Evolutionary conservation across 1,284 basidiomycete species (phyloP), one percentile per base, ranked within the genome.

Genomic region (Spongispora temasekensis): DNA sequence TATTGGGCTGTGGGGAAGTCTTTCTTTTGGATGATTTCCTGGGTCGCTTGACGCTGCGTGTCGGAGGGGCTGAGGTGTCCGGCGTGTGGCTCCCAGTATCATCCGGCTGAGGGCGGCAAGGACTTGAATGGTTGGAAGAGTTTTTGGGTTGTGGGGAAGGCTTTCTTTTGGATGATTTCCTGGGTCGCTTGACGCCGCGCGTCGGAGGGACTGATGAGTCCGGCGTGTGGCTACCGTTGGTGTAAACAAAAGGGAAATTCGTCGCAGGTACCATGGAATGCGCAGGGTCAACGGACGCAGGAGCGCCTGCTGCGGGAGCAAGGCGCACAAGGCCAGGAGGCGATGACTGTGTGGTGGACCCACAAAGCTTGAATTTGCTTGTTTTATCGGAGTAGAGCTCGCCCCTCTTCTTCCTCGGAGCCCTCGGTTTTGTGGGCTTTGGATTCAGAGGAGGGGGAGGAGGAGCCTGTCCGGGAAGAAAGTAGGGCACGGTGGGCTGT

Each of bases 381-480:
- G 71, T 75, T 35, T 66, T 67, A 35, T 53, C 53, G 21, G 65
- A 72, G 51, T 62, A 75, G n/a, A 62, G 71, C 13, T 60, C 30
- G 44, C 46, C 66, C 48, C 66, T 71, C 54, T 70, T 72, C 63
- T 30, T 68, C 51, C 69, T 62, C 5, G 67, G 64, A 42, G 70
- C 73, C 30, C 68, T 69, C 13, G 62, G 70, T 48, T 70, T 71
- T 64, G 32, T 34, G 32, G 32, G 32, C 32, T 34, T 34, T 15
- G 32, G 32, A 8, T 34, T 34, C 8, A 15, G 32, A 34, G 75
- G 64, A 15, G 70, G 65, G 5, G 56, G 57, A 46, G 62, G 61
- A n/a, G 81, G 78, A 5, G 71, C 78, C 64, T 86, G 84, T 7
- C 85, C 85, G 23, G 84, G 84, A 42, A 86, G 77, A 67, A 81